These are phyloP conservation scores for Halophytophthora batemanensis DNA, from an alignment of 352 stramenopile species.

Conservation along the genomic window DNA sequence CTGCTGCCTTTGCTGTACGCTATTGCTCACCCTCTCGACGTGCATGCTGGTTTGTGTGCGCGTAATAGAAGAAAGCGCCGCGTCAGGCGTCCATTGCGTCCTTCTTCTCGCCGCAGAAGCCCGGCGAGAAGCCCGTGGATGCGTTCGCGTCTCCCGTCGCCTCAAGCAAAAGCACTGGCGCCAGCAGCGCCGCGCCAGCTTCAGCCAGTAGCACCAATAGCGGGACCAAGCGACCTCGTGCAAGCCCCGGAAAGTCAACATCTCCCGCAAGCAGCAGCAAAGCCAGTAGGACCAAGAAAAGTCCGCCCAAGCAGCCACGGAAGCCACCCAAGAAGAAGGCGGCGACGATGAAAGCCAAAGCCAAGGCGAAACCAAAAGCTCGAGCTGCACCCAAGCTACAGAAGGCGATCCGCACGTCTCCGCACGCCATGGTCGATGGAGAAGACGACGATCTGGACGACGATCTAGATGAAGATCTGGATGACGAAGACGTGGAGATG, in stretches of 20 bases:
- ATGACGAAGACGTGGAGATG: conserved; percentile 23
- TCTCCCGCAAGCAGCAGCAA: conserved; percentile 6
- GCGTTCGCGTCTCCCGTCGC: not conserved
- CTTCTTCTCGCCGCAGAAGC: conserved; percentile 72
- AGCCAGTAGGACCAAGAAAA: conserved; percentile 8
- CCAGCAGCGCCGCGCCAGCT: too few species aligned
- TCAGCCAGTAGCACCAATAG: not conserved
- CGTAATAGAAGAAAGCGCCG: conserved; percentile 48
- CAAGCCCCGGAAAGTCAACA: not conserved
- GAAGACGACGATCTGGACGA: conserved; percentile 19
- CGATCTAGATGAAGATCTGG: conserved; percentile 18
- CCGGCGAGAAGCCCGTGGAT: conserved; percentile 16
- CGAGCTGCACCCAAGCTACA: not conserved
- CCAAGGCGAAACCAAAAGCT: conserved; percentile 21
- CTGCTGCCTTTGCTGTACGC: too few species aligned
- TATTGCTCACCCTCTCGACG: too few species aligned
- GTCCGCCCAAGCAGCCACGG: conserved; percentile 3
- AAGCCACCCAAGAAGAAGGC: conserved; percentile 1
- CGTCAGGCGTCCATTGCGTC: conserved; percentile 66
- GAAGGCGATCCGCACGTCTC: conserved; percentile 23
- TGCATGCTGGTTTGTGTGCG: not conserved
- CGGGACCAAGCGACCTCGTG: conserved; percentile 14
- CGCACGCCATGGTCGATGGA: conserved; percentile 22
- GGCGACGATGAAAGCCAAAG: conserved; percentile 8
- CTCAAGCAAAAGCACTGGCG: conserved; percentile 3